A percentile compares a stretch with the other conserved stretches of the same genome.
phyloP scores from a whole-genome alignment of 768 basidiomycete species.

The Antrodiella citrinella region DNA sequence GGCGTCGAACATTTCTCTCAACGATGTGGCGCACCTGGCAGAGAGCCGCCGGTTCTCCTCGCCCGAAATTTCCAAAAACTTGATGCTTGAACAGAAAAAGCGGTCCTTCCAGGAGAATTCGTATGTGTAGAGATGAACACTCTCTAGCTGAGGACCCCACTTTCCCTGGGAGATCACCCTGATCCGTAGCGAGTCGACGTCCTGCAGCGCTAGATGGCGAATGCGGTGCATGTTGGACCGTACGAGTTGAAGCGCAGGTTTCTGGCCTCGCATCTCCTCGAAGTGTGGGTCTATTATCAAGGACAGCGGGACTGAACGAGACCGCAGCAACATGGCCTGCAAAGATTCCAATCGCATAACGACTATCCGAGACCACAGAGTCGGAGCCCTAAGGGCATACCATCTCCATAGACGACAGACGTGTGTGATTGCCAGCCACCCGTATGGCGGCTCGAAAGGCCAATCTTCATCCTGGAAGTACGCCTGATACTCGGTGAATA shows the following conservation, averaged over 20 bases:
- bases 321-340: neutral
- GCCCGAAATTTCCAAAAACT: neutral
- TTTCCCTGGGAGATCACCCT: neutral
- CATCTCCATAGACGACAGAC: conserved; percentile 2
- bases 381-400: neutral
- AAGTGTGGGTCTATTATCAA: neutral
- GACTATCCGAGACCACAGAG: conserved; percentile 1
- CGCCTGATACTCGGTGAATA: neutral
- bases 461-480: neutral
- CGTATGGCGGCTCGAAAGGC: neutral
- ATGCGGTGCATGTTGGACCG: neutral
- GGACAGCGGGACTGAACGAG: neutral
- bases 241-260: neutral
- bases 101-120: neutral
- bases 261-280: neutral
- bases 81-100: neutral
- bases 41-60: neutral
- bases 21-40: neutral
- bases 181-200: neutral
- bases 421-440: conserved; percentile 3
- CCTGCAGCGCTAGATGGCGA: neutral
- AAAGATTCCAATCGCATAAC: neutral
- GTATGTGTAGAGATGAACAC: neutral
- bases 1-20: neutral
- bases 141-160: neutral